Conservation (phyloP, 257 asterid genomes). For the Eucommia ulmoides region DNA sequence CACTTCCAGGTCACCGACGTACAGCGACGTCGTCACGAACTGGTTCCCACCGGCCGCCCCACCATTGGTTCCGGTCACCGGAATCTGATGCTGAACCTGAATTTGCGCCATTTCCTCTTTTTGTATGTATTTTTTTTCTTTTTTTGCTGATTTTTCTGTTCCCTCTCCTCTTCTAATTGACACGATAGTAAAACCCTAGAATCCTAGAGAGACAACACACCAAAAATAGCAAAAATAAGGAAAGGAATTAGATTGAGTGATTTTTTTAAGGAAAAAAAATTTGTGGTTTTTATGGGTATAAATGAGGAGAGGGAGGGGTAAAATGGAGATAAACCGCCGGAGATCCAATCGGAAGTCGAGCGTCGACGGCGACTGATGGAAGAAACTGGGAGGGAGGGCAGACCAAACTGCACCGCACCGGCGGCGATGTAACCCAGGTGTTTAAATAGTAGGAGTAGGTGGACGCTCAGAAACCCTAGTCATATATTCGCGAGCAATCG, state of each 20-base stretch:
- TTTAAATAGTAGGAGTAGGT: neutral
- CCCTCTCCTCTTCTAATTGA: neutral
- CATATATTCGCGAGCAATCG: neutral
- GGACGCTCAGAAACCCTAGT: neutral
- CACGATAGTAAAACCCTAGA: neutral
- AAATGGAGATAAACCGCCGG: conserved; percentile 1
- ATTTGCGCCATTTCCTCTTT: conserved; percentile 6
- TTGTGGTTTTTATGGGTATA: neutral
- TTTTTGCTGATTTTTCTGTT: neutral
- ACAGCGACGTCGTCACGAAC: neutral
- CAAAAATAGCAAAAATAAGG: neutral
- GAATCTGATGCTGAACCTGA: conserved; percentile 8
- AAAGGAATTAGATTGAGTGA: neutral
- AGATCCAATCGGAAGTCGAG: neutral
- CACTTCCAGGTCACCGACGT: neutral
- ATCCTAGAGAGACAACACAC: neutral
- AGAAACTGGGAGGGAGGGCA: conserved; percentile 1
- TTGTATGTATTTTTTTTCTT: too few species aligned
- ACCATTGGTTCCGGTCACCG: neutral
- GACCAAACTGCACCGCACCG: conserved; percentile 8
- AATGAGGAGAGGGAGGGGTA: neutral
- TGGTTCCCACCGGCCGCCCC: neutral
- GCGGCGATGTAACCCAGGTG: neutral
- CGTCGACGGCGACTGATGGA: neutral
- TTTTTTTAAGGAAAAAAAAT: neutral